Evolutionary conservation across 2,329 filamentous ascomycete genomes (phyloP), one percentile per base, ranked within the genome.

Genomic region (Aspergillus thermomutatus): DNA sequence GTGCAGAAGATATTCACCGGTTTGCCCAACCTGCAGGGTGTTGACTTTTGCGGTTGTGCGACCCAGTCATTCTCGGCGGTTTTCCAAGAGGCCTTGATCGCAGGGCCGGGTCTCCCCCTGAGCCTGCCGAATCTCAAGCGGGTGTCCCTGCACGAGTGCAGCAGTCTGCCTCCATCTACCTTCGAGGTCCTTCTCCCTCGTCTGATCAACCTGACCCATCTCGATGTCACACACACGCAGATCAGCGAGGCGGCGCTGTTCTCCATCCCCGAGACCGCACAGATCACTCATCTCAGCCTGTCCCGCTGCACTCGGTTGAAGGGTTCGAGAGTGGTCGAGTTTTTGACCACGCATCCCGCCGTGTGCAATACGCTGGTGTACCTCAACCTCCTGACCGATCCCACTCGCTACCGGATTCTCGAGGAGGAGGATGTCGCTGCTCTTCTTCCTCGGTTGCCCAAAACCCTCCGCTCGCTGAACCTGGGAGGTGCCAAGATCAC

Each of bases 41-140:
- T 93, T 23, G 90, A 94, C 70, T 89, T 93, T 68, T 91, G 88
- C 64, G 90, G 87, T 56, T 90, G 88, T 73, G 88, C 88, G 11
- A 88, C 88, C 4, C 74, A 80, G 11, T 72, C 74, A 3, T 93
- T 93, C 79, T 86, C 85, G 64, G 79, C 82, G 49, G 79, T 87
- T 0, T 90, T 92, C 71, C 75, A 79, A 43, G 77, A 82, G 9
- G 76, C 83, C 34, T 68, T 88, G 56, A 76, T 79, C 27, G 65
- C 69, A 19, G 70, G 74, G 6, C 71, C 75, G 7, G 75, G 77
- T 11, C 71, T 81, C 45, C 73, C 81, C 73, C 82, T 85, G 14
- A 77, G 79, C 23, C 66, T 76, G 54, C 79, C 91, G 43, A 77
- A 80, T 37, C 78, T 93, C 64, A 84, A 82, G 60, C 84, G 88